Evolutionary conservation across 257 asterid species (phyloP), one percentile per base, ranked within the genome.

Genomic region (Schizonepeta tenuifolia): DNA sequence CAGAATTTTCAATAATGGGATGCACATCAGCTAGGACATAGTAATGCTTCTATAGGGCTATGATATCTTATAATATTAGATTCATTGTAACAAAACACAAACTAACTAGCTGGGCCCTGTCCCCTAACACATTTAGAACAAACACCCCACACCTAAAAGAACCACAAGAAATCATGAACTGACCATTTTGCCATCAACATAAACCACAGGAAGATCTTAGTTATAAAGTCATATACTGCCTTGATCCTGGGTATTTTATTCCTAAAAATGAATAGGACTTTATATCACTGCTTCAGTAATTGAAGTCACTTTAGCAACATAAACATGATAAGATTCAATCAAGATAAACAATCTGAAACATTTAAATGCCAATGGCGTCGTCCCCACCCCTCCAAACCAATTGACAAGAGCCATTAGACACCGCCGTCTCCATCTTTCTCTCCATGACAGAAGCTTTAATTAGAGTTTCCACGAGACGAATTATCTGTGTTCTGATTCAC

Each of bases 1-100:
- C 61, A 58, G 9, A 47, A 1, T 18, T 28, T 21, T 22, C 33
- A 47, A 53, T 61, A 36, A 17, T 40, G 22, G 33, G 22, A 54
- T 21, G 57, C 12, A 17, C 44, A 53, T 31, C 47, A 40, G 71
- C 46, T 18, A 60, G 70, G 58, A 44, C 22, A 58, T 71, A 58
- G 10, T 17, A 31, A 46, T 46, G 35, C 9, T 35, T 36, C 35
- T 50, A 13, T 15, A 31, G 31, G 49, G 59, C 51, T 62, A 22
- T 50, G 20, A 47, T 47, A 55, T 21, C 35, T 21, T 17, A 55
- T 55, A 22, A 54, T 54, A 55, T 22, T 55, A 6, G 22, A 22
- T 55, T 8, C 33, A 22, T 2, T 21, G 36, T 21, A 21, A 21
- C 61, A 12, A 12, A 5, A 14, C 50, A 44, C n/a, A 11, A 44